A percentile compares a stretch with the other conserved stretches of the same genome.
Evolutionary conservation across 2,329 filamentous ascomycete species (phyloP).

Genomic region (Lizonia empirigonia): DNA sequence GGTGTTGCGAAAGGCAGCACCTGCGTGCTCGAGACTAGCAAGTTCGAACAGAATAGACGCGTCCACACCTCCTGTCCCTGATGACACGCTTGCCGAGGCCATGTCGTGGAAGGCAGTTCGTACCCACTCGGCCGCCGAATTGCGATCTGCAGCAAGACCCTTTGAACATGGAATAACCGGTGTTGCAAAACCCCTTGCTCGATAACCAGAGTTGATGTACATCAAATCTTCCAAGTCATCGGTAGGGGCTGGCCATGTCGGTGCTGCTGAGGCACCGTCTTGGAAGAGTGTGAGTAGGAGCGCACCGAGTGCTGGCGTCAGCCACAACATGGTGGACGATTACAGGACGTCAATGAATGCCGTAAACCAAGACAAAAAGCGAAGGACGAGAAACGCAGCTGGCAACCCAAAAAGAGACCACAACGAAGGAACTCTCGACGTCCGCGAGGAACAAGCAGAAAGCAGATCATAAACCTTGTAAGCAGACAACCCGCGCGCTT

Average conservation of each 20-base stretch:
- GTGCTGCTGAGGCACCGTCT: slow-evolving; percentile 49
- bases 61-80: slow-evolving; percentile 61
- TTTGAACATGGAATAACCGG: slow-evolving; percentile 62
- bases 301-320: slow-evolving; percentile 1
- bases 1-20: slow-evolving; percentile 56
- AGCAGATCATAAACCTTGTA: slow-evolving; percentile 1
- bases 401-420: not conserved
- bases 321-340: slow-evolving; percentile 5
- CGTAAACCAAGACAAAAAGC: not conserved
- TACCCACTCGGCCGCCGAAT: slow-evolving; percentile 67
- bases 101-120: slow-evolving; percentile 68
- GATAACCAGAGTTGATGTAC: slow-evolving; percentile 63
- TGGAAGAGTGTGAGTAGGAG: slow-evolving; percentile 19
- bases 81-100: slow-evolving; percentile 59
- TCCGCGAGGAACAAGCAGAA: not conserved
- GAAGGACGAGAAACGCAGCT: not conserved
- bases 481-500: not conserved
- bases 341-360: not conserved
- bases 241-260: slow-evolving; percentile 64
- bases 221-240: slow-evolving; percentile 70
- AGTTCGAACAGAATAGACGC: slow-evolving; percentile 66
- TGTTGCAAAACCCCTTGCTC: slow-evolving; percentile 61
- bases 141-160: slow-evolving; percentile 55
- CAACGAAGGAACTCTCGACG: not conserved
- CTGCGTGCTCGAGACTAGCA: slow-evolving; percentile 61